phyloP scores from a whole-genome alignment of 495 filamentous ascomycete species.

The Sabuloglossum arenarium region DNA sequence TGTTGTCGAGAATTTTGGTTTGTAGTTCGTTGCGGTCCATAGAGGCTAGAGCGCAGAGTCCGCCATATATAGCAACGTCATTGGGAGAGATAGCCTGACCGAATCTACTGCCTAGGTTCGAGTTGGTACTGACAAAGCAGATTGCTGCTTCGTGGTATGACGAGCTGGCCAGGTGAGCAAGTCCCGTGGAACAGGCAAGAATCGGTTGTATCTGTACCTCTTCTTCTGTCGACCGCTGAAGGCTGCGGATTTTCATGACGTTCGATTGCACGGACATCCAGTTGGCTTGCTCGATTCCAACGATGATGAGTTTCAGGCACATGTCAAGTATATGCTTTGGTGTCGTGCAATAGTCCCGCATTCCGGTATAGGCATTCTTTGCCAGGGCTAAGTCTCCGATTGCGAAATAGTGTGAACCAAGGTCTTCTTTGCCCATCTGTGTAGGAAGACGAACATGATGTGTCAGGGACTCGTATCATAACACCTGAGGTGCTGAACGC shows the following conservation, averaged over 20 bases:
- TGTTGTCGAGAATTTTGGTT: conserved; percentile 52
- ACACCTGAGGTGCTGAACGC: background rate
- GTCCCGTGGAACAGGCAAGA: conserved; percentile 40
- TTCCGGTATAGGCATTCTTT: conserved; percentile 45
- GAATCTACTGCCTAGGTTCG: conserved; percentile 31
- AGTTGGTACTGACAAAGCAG: conserved; percentile 37
- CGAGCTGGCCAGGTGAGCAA: conserved; percentile 46
- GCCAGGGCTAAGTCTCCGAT: conserved; percentile 40
- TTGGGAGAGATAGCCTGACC: conserved; percentile 61
- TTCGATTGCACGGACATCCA: conserved; percentile 48
- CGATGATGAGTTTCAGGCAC: conserved; percentile 44
- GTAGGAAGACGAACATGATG: background rate
- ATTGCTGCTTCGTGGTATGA: conserved; percentile 53
- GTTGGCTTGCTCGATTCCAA: conserved; percentile 43
- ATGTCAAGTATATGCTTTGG: conserved; percentile 51
- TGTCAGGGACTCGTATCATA: background rate
- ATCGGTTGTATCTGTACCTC: conserved; percentile 16
- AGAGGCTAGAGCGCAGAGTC: conserved; percentile 71
- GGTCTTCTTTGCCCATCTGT: conserved; percentile 60
- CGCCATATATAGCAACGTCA: conserved; percentile 83
- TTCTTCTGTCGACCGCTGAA: conserved; percentile 33
- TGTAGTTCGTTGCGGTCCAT: conserved; percentile 68
- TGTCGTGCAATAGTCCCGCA: conserved; percentile 56
- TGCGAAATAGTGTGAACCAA: conserved; percentile 44
- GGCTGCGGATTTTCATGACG: conserved; percentile 38